phyloP scores from a whole-genome alignment of 495 filamentous ascomycete species.

The Aspergillus nidulans region DNA sequence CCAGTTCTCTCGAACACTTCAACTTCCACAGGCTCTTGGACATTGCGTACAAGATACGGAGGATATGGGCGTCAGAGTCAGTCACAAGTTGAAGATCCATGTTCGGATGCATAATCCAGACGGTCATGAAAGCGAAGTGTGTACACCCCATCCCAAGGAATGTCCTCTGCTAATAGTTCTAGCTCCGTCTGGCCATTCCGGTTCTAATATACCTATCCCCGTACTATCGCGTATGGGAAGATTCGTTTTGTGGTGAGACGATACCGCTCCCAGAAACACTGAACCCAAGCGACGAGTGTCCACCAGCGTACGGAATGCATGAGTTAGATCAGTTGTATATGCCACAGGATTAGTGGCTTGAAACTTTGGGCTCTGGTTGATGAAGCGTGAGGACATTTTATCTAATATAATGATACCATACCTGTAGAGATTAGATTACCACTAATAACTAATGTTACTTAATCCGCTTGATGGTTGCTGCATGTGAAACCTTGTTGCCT shows the following conservation, averaged over 20 bases:
- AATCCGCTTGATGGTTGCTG: too few relatives aligned
- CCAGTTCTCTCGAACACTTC: neutral
- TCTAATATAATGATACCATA: too few relatives aligned
- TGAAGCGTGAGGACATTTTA: too few relatives aligned
- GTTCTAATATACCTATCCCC: neutral
- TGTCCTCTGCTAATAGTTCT: neutral
- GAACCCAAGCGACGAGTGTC: neutral
- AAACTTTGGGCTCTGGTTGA: too few relatives aligned
- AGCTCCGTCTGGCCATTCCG: neutral
- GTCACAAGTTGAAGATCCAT: neutral
- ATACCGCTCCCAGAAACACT: neutral
- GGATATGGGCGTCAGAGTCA: neutral
- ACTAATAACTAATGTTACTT: too few relatives aligned
- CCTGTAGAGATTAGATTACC: too few relatives aligned
- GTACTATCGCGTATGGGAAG: neutral
- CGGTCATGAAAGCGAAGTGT: neutral
- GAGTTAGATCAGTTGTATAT: neutral
- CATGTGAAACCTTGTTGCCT: too few relatives aligned
- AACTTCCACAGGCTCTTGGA: neutral
- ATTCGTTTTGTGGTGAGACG: neutral
- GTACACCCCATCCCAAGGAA: neutral
- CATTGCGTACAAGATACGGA: neutral
- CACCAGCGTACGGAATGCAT: neutral
- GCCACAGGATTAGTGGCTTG: too few relatives aligned
- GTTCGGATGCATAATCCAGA: slow-evolving; percentile 3